These are phyloP conservation scores for Coniosporium tulheliwenetii DNA, from an alignment of 2,329 filamentous ascomycete genomes.

Conservation along the genomic window DNA sequence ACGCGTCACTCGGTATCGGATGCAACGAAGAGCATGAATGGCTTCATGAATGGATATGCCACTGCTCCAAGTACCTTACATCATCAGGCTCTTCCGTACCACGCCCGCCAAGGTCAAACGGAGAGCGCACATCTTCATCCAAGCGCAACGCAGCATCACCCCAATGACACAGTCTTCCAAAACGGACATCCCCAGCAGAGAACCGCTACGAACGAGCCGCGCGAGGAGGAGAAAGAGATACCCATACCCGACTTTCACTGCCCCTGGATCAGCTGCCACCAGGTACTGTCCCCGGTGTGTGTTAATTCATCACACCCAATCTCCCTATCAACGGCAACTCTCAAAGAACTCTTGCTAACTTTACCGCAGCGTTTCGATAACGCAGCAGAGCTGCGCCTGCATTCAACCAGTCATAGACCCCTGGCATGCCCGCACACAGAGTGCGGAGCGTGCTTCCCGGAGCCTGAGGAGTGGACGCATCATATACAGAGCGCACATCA, in stretches of 20 bases:
- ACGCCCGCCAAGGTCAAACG: too few relatives aligned
- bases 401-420: conserved; percentile 5
- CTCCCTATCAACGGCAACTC: conserved; percentile 5
- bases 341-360: conserved; percentile 2
- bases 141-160: too few relatives aligned
- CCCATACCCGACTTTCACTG: conserved; percentile 8
- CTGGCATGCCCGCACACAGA: conserved; percentile 9
- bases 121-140: too few relatives aligned
- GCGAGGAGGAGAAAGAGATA: not conserved
- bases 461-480: conserved; percentile 8
- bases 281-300: conserved; percentile 4
- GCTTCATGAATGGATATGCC: not conserved
- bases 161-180: too few relatives aligned
- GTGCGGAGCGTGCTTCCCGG: conserved; percentile 8
- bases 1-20: not conserved
- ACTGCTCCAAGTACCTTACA: not conserved
- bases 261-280: conserved; percentile 10
- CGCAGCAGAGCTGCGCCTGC: conserved; percentile 4
- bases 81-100: too few relatives aligned
- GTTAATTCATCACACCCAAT: not conserved
- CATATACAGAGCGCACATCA: conserved; percentile 12
- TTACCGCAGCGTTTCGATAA: conserved; percentile 5
- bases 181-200: too few relatives aligned
- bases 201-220: too few relatives aligned
- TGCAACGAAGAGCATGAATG: not conserved